Evolutionary conservation across 2,329 filamentous ascomycete species (phyloP), one percentile per base, ranked within the genome.

Genomic region (Neonectria sp.): DNA sequence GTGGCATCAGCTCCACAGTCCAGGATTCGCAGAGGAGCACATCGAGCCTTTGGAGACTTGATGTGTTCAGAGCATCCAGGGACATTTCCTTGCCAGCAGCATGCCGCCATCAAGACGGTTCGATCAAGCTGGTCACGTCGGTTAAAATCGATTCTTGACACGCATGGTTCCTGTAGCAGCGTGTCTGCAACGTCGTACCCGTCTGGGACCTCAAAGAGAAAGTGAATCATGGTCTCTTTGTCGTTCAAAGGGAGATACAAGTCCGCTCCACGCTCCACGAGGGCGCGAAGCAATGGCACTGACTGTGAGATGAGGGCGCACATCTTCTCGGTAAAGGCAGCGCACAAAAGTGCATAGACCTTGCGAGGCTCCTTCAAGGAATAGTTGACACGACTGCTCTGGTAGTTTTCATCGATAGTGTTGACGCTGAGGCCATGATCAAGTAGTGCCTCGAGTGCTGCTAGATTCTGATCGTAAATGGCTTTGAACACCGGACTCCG

Each of bases 41-140:
- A 61, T 8, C 1, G 3, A 2, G n/a, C n/a, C 3, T 48, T 49
- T 13, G 29, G 51, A 9, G 33, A 35, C 59, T 17, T 21, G 12
- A 13, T 21, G 31, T 29, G 33, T 12, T 27, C 13, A 2, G 4
- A 13, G 21, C 55, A 45, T 1, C 60, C 55, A 51, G 46, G 46
- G 0, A 66, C 17, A 1, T 1, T 11, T 2, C 33, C 37, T 1
- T 15, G 48, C 69, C 68, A 68, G 8, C 55, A 11, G 21, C 73
- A 75, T 1, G 72, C 60, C 25, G 72, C 69, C 63, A 75, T 75
- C 12, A 75, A 40, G 4, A 73, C 43, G 2, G 72, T 73, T 1
- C 65, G 62, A 1, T 71, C 69, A 3, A 13, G 56, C 13, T 71
- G 69, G 8, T 75, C 71, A 1, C 65, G 66, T n/a, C 53, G 48